phyloP scores from a whole-genome alignment of 352 stramenopile genomes.

The Phytophthora brassicae region DNA sequence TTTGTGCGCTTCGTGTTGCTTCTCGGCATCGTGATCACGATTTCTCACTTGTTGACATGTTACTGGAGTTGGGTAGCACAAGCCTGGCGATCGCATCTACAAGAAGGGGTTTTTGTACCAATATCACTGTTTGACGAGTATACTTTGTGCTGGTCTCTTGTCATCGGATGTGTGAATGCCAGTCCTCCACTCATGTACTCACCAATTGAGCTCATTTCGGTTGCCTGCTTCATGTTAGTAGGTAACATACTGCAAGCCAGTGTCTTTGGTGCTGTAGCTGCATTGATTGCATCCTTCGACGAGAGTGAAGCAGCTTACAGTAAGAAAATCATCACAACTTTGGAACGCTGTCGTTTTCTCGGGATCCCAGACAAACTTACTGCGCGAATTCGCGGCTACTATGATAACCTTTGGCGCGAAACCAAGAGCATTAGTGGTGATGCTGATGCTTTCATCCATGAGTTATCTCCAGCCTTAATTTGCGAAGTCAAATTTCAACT shows the following conservation, averaged over 20 bases:
- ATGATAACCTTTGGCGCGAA: constrained; percentile 62
- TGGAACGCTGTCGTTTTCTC: constrained; percentile 57
- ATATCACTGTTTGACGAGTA: constrained; percentile 35
- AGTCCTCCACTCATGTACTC: constrained; percentile 53
- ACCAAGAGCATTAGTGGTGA: constrained; percentile 55
- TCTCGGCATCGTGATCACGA: constrained; percentile 44
- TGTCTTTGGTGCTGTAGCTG: constrained; percentile 58
- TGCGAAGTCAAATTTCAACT: constrained; percentile 75
- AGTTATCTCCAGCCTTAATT: constrained; percentile 61
- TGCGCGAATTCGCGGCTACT: constrained; percentile 51
- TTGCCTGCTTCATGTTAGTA: constrained; percentile 61
- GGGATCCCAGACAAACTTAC: constrained; percentile 51
- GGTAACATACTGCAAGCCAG: constrained; percentile 61
- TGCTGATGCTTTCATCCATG: constrained; percentile 67
- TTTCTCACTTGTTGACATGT: constrained; percentile 48
- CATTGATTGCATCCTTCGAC: constrained; percentile 59
- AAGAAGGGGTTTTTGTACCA: constrained; percentile 20
- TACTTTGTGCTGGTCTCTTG: constrained; percentile 45
- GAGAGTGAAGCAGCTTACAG: constrained; percentile 59
- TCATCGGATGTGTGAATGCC: constrained; percentile 59
- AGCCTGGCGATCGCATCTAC: constrained; percentile 36
- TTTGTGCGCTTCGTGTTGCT: constrained; percentile 47
- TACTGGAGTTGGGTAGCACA: constrained; percentile 56
- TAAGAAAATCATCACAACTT: constrained; percentile 60
- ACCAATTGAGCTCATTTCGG: constrained; percentile 41